Conservation (phyloP, 805 yeast genomes). For the Starmerella khaoyaiensis region DNA sequence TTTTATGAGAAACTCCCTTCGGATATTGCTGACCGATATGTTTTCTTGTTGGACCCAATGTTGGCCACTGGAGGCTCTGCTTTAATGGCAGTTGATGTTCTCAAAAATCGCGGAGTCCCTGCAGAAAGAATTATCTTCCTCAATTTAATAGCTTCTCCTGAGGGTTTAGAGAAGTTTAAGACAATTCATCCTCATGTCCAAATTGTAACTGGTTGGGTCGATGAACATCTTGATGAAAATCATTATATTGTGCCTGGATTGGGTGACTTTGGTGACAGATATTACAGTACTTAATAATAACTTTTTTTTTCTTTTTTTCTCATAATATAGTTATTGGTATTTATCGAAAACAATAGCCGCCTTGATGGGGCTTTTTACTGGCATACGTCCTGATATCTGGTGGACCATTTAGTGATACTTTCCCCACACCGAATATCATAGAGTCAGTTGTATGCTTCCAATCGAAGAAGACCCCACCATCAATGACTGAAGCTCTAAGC, state of each 20-base stretch:
- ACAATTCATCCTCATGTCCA: constrained; percentile 69
- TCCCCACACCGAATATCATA: constrained; percentile 14
- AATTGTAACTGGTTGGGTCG: constrained; percentile 89
- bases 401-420: background rate
- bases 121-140: constrained; percentile 78
- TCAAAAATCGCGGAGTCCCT: constrained; percentile 73
- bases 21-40: constrained; percentile 78
- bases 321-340: background rate
- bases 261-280: constrained; percentile 97
- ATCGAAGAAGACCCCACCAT: constrained; percentile 9
- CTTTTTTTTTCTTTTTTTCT: background rate
- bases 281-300: constrained; percentile 62
- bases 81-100: constrained; percentile 88
- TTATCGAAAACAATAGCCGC: constrained; percentile 3
- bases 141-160: constrained; percentile 88
- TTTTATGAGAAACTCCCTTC: constrained; percentile 90
- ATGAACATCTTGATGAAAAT: constrained; percentile 69
- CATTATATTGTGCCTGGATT: constrained; percentile 86
- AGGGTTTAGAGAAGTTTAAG: constrained; percentile 72
- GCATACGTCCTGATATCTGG: background rate
- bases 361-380: constrained; percentile 8
- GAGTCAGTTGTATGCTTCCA: constrained; percentile 20
- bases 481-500: constrained; percentile 4
- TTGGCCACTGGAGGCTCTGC: constrained; percentile 99
- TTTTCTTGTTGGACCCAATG: constrained; percentile 90